Base-by-base conservation (phyloP, 371 early-diverging fungal species). In the Synchytrium microbalum region DNA sequence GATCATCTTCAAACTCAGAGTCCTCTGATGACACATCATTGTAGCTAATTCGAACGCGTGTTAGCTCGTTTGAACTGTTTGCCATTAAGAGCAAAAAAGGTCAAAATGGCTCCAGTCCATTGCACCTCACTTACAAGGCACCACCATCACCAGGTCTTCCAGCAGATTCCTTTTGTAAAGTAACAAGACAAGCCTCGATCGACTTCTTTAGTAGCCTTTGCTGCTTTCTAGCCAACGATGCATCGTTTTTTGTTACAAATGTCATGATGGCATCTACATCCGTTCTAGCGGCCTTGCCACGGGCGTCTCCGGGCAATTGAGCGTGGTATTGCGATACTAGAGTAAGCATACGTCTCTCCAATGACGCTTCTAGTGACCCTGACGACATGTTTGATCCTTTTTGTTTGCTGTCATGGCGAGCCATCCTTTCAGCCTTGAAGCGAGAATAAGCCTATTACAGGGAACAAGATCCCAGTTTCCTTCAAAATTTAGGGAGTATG, bases 1-100 rank as follows among this genome's bases (percentile, higher is more conserved):
- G 56, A 31, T 73, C 72, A 28, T 57, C 29, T 10, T 51, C 68
- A n/a, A 61, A 65, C 24, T 65, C 66, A 8, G 70, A 69, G 58
- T 69, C 73, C 67, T 32, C 33, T 28, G 19, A 27, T 23, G 14
- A 59, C 61, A 27, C 54, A 23, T 19, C 16, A n/a, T 65, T 61
- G n/a, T 58, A 5, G 29, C 61, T 28, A 56, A n/a, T 62, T 16
- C 62, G 14, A 54, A 23, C 24, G 24, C 59, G n/a, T 16, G 60
- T 16, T 19, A 54, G 14, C 19, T 13, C 52, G n/a, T 25, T 16
- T 53, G 14, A 60, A 60, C n/a, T n/a, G 60, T 0, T 60, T 26
- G 56, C n/a, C 56, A n/a, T 16, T 54, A 51, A 54, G 25, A 23
- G 33, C 27, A 59, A 51, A 14, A 19, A 13, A n/a, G 59, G n/a